Conservation (phyloP, 495 filamentous ascomycete genomes). For the Parmelia sp. region DNA sequence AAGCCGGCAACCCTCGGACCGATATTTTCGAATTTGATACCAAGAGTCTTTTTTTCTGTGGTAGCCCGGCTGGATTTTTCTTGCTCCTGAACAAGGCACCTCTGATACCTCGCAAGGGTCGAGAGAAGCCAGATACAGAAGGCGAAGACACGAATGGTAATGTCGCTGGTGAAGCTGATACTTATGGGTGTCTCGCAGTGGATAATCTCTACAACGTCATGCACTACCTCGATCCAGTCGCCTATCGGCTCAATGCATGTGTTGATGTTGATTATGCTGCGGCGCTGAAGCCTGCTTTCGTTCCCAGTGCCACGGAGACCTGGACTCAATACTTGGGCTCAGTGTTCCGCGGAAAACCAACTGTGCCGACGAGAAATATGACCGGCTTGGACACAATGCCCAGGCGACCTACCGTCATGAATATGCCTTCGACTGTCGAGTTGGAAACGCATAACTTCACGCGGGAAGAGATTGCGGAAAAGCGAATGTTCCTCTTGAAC, state of each 20-base stretch:
- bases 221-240: conserved; percentile 64
- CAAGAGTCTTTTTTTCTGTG: conserved; percentile 78
- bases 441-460: conserved; percentile 94
- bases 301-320: conserved; percentile 64
- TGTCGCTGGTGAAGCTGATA: conserved; percentile 67
- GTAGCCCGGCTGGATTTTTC: conserved; percentile 93
- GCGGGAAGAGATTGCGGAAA: conserved; percentile 86
- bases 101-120: conserved; percentile 70
- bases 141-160: conserved; percentile 55
- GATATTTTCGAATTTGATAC: conserved; percentile 86
- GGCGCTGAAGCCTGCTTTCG: conserved; percentile 65
- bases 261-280: conserved; percentile 74
- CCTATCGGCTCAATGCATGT: conserved; percentile 85
- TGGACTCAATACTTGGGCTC: conserved; percentile 62
- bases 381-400: conserved; percentile 18
- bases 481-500: conserved; percentile 78
- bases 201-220: conserved; percentile 97
- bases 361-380: conserved; percentile 24
- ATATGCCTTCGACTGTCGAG: conserved; percentile 84
- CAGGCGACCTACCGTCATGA: conserved; percentile 44
- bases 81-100: conserved; percentile 76
- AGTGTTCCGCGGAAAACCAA: conserved; percentile 49
- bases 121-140: conserved; percentile 67
- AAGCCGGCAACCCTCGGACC: conserved; percentile 41
- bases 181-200: conserved; percentile 84